Conservation (phyloP, 2,329 filamentous ascomycete genomes). For the Colletotrichum spaethianum region DNA sequence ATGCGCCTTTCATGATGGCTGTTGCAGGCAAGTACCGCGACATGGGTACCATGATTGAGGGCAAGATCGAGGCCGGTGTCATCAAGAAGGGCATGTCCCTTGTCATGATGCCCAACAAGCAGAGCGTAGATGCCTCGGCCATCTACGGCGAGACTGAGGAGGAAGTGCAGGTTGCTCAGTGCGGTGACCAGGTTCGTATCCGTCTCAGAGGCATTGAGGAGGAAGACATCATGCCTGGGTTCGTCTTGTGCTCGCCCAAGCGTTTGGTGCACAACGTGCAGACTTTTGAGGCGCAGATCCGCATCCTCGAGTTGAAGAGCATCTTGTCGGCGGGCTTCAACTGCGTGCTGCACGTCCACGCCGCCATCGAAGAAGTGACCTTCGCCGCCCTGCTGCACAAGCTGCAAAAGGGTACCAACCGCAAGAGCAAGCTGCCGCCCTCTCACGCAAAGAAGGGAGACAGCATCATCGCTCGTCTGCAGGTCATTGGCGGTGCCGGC, state of each 20-base stretch:
- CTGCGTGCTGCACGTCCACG: constrained; percentile 97
- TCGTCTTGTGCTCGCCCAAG: constrained; percentile 96
- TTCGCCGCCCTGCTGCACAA: constrained; percentile 91
- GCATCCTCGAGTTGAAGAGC: constrained; percentile 92
- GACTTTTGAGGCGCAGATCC: constrained; percentile 95
- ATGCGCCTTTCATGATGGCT: constrained; percentile 99
- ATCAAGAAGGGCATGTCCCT: constrained; percentile 90
- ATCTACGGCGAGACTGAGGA: constrained; percentile 98
- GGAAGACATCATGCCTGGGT: constrained; percentile 95
- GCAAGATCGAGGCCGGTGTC: constrained; percentile 95
- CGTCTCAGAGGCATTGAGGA: constrained; percentile 96
- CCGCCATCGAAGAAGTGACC: constrained; percentile 97
- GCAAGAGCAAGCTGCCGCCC: constrained; percentile 94
- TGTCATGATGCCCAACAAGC: constrained; percentile 96
- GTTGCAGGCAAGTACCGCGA: constrained; percentile 96
- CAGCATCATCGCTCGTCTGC: constrained; percentile 92
- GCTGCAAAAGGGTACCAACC: constrained; percentile 92
- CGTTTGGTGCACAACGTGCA: constrained; percentile 91
- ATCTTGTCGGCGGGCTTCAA: constrained; percentile 97
- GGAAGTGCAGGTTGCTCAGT: constrained; percentile 84
- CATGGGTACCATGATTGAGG: constrained; percentile 97
- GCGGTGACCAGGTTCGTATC: constrained; percentile 94
- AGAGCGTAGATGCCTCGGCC: constrained; percentile 84
- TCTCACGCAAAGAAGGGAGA: constrained; percentile 88
- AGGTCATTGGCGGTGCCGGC: constrained; percentile 87